Conservation (phyloP, 2,329 filamentous ascomycete genomes). For the Sordariomycetes sp. region DNA sequence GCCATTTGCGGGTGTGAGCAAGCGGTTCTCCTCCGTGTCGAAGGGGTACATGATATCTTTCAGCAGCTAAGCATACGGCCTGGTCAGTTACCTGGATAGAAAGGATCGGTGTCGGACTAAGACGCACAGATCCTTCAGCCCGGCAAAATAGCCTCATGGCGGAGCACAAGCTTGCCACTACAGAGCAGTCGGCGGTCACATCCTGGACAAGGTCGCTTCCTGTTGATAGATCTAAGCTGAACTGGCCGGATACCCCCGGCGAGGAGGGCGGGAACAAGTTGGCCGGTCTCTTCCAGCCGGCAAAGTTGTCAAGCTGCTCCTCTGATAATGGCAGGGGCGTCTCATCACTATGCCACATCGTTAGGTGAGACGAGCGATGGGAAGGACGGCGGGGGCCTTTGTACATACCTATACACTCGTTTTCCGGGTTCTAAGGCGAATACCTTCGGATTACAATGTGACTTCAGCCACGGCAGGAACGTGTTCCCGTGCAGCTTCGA, state of each 20-base stretch:
- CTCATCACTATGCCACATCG: slow-evolving; percentile 42
- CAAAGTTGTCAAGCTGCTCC: slow-evolving; percentile 63
- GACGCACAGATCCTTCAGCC: slow-evolving; percentile 51
- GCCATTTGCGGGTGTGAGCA: slow-evolving; percentile 59
- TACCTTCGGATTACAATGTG: slow-evolving; percentile 41
- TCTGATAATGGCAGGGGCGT: slow-evolving; percentile 59
- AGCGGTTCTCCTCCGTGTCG: slow-evolving; percentile 40
- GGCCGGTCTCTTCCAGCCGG: slow-evolving; percentile 66
- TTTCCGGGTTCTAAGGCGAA: slow-evolving; percentile 43
- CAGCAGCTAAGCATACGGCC: not conserved
- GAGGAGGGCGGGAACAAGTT: slow-evolving; percentile 43
- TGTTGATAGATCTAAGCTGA: slow-evolving; percentile 26
- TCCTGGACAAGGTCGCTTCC: slow-evolving; percentile 85
- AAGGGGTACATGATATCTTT: slow-evolving; percentile 63
- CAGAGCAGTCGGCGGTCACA: slow-evolving; percentile 89
- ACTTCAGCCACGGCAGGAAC: slow-evolving; percentile 74
- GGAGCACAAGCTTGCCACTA: slow-evolving; percentile 88
- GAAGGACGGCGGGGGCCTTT: not conserved
- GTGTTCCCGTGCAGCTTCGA: slow-evolving; percentile 71
- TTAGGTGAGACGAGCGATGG: slow-evolving; percentile 9
- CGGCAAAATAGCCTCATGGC: slow-evolving; percentile 57
- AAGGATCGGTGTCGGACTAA: not conserved
- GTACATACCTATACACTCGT: slow-evolving; percentile 47
- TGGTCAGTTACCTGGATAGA: not conserved
- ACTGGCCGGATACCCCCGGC: slow-evolving; percentile 42